Percentiles rank a stretch among this genome's conserved stretches.
These are phyloP conservation scores for Tetracladium maxilliforme DNA, from an alignment of 2,329 filamentous ascomycete species.

Conservation along the genomic window DNA sequence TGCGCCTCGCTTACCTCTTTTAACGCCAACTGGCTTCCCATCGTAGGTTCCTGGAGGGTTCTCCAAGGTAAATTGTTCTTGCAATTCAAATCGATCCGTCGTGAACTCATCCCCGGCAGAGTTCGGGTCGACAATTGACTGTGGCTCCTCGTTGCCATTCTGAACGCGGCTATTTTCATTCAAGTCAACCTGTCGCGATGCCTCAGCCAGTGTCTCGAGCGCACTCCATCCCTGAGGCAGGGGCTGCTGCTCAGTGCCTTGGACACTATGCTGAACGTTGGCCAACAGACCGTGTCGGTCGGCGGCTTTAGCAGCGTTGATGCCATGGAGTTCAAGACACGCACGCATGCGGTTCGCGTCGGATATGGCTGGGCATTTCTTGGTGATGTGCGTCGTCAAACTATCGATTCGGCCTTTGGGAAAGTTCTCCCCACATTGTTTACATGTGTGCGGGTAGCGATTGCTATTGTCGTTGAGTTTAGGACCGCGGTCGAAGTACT, in stretches of 20 bases:
- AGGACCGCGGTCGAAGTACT: conserved; percentile 75
- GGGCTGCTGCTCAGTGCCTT: conserved; percentile 19
- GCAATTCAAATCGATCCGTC: conserved; percentile 32
- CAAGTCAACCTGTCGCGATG: conserved; percentile 64
- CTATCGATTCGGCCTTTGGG: conserved; percentile 81
- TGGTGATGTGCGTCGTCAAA: conserved; percentile 67
- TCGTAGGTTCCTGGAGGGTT: conserved; percentile 37
- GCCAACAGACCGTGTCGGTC: conserved; percentile 22
- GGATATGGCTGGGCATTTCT: conserved; percentile 71
- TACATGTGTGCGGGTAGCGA: conserved; percentile 84
- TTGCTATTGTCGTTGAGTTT: conserved; percentile 86
- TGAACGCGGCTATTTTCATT: conserved; percentile 32
- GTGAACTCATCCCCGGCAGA: no score
- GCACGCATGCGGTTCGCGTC: conserved; percentile 63
- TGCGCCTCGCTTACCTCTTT: no score
- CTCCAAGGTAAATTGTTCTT: conserved; percentile 43
- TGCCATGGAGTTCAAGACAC: conserved; percentile 56
- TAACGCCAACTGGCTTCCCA: no score
- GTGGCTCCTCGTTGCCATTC: conserved; percentile 7
- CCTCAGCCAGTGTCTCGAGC: conserved; percentile 76
- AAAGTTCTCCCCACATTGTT: conserved; percentile 75
- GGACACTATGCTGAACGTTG: conserved; percentile 15
- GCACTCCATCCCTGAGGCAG: conserved; percentile 51
- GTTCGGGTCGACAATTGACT: conserved; percentile 4
- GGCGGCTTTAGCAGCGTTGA: conserved; percentile 32